Conservation (phyloP, 2,329 filamentous ascomycete genomes). For the Rhynchosporium agropyri region DNA sequence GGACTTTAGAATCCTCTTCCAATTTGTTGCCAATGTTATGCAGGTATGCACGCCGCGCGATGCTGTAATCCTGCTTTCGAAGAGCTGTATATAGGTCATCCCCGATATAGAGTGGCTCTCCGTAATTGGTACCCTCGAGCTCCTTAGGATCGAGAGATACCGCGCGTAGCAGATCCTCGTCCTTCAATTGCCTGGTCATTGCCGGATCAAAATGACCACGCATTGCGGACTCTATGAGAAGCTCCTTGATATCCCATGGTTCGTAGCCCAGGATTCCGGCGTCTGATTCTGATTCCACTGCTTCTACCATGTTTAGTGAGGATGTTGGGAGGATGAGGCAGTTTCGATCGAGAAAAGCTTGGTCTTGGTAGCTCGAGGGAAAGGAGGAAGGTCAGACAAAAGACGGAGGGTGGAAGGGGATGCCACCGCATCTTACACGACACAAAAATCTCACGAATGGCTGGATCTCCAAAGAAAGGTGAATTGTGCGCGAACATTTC, state of each 20-base stretch:
- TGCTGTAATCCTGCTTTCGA: neutral
- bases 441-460: neutral
- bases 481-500: neutral
- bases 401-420: neutral
- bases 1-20: neutral
- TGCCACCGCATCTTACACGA: neutral
- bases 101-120: conserved; percentile 15
- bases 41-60: conserved; percentile 9
- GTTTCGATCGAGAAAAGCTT: neutral
- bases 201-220: neutral
- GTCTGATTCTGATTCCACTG: neutral
- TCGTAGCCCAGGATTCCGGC: neutral
- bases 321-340: neutral
- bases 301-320: neutral
- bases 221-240: conserved; percentile 17
- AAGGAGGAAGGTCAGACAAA: neutral
- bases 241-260: conserved; percentile 19
- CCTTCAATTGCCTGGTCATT: neutral
- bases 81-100: conserved; percentile 9
- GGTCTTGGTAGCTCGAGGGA: neutral
- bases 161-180: neutral
- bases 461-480: neutral
- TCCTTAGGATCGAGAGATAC: conserved; percentile 2
- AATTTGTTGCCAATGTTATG: neutral
- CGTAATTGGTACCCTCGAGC: neutral